phyloP scores from a whole-genome alignment of 1,284 basidiomycete genomes.

The Rhodotorula sp. region DNA sequence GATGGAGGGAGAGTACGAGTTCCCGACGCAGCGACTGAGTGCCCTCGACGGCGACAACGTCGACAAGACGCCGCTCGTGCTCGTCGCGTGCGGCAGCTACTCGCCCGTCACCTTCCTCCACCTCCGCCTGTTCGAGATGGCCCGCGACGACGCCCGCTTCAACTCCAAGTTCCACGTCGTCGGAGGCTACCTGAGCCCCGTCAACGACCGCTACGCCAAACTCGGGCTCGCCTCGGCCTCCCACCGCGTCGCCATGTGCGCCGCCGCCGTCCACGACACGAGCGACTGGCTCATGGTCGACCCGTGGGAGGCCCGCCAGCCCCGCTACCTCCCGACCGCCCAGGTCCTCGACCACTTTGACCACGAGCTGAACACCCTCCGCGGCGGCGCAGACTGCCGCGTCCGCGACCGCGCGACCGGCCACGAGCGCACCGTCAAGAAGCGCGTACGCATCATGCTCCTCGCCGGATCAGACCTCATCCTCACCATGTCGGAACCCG shows the following conservation, averaged over 20 bases:
- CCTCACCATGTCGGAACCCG: slow-evolving; percentile 97
- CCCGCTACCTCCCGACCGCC: slow-evolving; percentile 46
- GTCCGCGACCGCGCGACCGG: slow-evolving; percentile 35
- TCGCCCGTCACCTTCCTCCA: slow-evolving; percentile 48
- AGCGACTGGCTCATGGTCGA: slow-evolving; percentile 48
- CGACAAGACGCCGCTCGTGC: slow-evolving; percentile 45
- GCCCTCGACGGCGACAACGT: background rate
- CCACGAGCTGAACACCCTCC: slow-evolving; percentile 43
- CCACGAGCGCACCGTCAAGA: slow-evolving; percentile 44
- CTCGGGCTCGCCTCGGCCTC: slow-evolving; percentile 43
- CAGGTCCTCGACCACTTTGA: slow-evolving; percentile 48
- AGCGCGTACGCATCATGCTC: slow-evolving; percentile 72
- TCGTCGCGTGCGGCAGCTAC: slow-evolving; percentile 48
- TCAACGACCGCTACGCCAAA: slow-evolving; percentile 48
- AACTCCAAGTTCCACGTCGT: slow-evolving; percentile 45
- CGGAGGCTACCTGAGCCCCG: slow-evolving; percentile 46
- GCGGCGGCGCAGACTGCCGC: slow-evolving; percentile 41
- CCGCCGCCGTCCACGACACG: slow-evolving; percentile 42
- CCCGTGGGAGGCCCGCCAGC: slow-evolving; percentile 46
- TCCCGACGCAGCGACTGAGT: slow-evolving; percentile 32
- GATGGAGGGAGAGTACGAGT: slow-evolving; percentile 36
- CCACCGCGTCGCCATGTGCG: slow-evolving; percentile 47
- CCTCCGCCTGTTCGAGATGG: slow-evolving; percentile 48
- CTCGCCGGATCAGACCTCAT: slow-evolving; percentile 97
- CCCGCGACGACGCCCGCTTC: slow-evolving; percentile 43